These are phyloP conservation scores for Carex kokanica DNA, from an alignment of 176 grass and related monocot genomes.

Conservation along the genomic window DNA sequence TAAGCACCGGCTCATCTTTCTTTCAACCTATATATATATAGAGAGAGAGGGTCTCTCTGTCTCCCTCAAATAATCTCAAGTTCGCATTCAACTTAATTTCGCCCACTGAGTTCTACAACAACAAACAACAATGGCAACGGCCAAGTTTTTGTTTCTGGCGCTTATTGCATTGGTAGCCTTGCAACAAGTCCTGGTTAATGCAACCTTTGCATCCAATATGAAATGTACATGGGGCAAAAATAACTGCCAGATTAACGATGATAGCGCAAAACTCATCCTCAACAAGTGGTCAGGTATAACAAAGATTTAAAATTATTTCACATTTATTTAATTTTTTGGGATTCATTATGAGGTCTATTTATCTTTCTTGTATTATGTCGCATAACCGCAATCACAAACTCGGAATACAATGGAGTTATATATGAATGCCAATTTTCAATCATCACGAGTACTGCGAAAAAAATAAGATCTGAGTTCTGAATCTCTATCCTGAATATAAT, in stretches of 20 bases:
- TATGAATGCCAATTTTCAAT: background rate
- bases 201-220: background rate
- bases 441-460: background rate
- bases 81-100: background rate
- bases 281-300: slow-evolving; percentile 30
- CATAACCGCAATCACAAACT: background rate
- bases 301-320: background rate
- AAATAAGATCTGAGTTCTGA: too few relatives aligned
- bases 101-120: background rate
- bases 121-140: background rate
- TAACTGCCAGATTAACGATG: slow-evolving; percentile 10
- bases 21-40: too few relatives aligned
- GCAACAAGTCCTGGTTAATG: slow-evolving; percentile 2
- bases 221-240: slow-evolving; percentile 12
- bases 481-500: too few relatives aligned
- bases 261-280: slow-evolving; percentile 19
- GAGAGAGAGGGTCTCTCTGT: background rate
- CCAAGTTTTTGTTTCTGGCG: slow-evolving; percentile 13
- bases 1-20: too few relatives aligned
- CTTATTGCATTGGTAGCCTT: slow-evolving; percentile 10
- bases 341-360: background rate
- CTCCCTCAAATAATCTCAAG: background rate
- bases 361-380: background rate
- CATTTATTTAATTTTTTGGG: background rate
- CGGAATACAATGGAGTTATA: too few relatives aligned